Evolutionary conservation across 192 early-diverging fungal genomes (phyloP), one percentile per base, ranked within the genome.

Genomic region (Chytriomyces hyalinus): DNA sequence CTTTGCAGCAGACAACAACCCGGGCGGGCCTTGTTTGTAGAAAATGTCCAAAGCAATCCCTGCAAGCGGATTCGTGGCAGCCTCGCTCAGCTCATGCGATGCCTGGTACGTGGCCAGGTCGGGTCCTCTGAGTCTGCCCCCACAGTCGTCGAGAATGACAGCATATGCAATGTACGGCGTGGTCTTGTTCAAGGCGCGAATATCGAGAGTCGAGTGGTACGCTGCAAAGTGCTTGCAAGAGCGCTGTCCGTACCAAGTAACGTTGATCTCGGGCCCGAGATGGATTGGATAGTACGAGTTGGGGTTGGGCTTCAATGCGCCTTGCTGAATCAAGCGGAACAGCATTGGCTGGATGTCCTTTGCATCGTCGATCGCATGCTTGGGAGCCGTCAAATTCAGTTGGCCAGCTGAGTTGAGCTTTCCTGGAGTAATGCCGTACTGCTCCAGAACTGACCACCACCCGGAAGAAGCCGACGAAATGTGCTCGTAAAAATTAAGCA

Each of bases 221-320:
- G 15, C 53, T 57, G 15, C 53, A 57, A 57, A 57, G 5, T 57
- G 13, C 20, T 57, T 2, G 53, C 53, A 57, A 3, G 53, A 57
- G 53, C 13, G 15, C 20, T 13, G 15, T n/a, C 20, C 20, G 53
- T 57, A 57, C 53, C 53, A 57, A 20, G 15, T 57, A 13, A 57
- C 53, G 53, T 20, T 57, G 53, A 57, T 57, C 20, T 20, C 53
- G 15, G 53, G 53, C 1, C 15, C 53, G 3, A 57, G 20, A 20
- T 57, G 53, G 53, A 57, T 57, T 13, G 53, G 53, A 20, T 57
- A 57, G 20, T 44, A 5, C 61, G 82, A 78, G 73, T 84, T 85
- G 63, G 63, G 75, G 67, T 61, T 28, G 49, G 36, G 64, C 26
- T 43, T 15, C 64, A 65, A 43, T 26, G 15, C 26, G 64, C 64